These are phyloP conservation scores for Stylonectria norvegica DNA, from an alignment of 2,329 filamentous ascomycete species.

Conservation along the genomic window DNA sequence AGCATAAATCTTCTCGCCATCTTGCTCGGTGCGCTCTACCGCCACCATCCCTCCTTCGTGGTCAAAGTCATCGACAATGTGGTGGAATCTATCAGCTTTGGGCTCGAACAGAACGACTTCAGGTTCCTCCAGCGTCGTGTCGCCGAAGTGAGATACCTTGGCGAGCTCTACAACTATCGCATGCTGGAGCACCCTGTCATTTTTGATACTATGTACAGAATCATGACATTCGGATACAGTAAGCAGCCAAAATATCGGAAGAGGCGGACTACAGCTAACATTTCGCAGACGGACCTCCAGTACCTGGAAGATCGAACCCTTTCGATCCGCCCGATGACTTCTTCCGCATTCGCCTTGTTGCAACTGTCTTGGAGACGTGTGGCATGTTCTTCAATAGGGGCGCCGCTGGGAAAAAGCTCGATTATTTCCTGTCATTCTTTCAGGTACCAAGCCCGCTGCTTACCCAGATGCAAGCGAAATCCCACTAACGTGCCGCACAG, in stretches of 20 bases:
- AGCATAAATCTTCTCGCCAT: conserved; percentile 93
- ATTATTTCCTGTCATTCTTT: conserved; percentile 95
- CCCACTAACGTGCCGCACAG: conserved; percentile 36
- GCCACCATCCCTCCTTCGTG: conserved; percentile 88
- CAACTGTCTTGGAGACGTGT: conserved; percentile 88
- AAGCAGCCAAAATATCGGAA: conserved; percentile 22
- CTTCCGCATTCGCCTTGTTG: conserved; percentile 88
- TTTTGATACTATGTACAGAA: conserved; percentile 92
- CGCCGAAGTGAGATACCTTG: conserved; percentile 93
- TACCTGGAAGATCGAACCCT: conserved; percentile 70
- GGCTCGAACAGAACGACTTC: conserved; percentile 94
- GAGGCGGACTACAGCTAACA: conserved; percentile 11
- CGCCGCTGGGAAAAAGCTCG: conserved; percentile 90
- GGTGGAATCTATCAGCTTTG: conserved; percentile 81
- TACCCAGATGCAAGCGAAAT: not conserved
- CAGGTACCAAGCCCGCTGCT: conserved; percentile 51
- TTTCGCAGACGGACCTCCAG: conserved; percentile 66
- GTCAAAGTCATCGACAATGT: conserved; percentile 90
- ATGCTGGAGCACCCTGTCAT: conserved; percentile 94
- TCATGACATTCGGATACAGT: conserved; percentile 88
- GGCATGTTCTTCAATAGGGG: conserved; percentile 96
- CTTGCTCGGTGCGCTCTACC: conserved; percentile 80
- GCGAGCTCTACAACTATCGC: conserved; percentile 95
- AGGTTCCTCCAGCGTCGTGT: conserved; percentile 94
- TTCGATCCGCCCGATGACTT: conserved; percentile 91